These are phyloP conservation scores for Litsea cubeba DNA, from an alignment of 164 flowering plant species.

Conservation along the genomic window DNA sequence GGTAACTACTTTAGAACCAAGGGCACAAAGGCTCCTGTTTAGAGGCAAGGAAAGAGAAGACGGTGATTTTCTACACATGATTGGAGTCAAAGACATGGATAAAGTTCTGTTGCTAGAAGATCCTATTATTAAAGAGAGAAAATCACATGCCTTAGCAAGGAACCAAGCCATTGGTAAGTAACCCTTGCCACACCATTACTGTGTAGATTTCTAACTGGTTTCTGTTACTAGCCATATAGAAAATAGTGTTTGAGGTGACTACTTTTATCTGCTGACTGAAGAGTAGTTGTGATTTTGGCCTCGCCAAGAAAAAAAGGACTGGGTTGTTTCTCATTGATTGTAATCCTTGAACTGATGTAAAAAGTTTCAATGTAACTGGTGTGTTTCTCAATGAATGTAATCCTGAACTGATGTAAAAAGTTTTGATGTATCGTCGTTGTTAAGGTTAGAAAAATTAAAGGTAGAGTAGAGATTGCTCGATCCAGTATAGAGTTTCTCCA, in stretches of 20 bases:
- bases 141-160: slow-evolving; percentile 32
- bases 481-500: too few species aligned
- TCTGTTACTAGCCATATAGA: not conserved
- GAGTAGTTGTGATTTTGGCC: not conserved
- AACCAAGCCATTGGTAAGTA: slow-evolving; percentile 20
- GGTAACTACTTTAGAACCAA: slow-evolving; percentile 60
- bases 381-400: too few species aligned
- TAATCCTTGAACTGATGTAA: too few species aligned
- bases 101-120: slow-evolving; percentile 64
- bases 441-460: too few species aligned
- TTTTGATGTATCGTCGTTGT: too few species aligned
- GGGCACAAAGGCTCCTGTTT: slow-evolving; percentile 70
- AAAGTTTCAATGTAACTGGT: too few species aligned
- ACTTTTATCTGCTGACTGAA: not conserved
- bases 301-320: not conserved
- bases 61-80: slow-evolving; percentile 75
- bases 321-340: too few species aligned
- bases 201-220: slow-evolving; percentile 3
- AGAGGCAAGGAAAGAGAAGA: slow-evolving; percentile 90
- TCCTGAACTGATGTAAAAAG: too few species aligned
- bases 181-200: slow-evolving; percentile 37
- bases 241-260: not conserved
- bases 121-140: slow-evolving; percentile 67
- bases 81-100: slow-evolving; percentile 77
- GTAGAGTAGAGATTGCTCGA: too few species aligned